Conservation (phyloP, 78 protist species). For the Chrysochromulina parva region DNA sequence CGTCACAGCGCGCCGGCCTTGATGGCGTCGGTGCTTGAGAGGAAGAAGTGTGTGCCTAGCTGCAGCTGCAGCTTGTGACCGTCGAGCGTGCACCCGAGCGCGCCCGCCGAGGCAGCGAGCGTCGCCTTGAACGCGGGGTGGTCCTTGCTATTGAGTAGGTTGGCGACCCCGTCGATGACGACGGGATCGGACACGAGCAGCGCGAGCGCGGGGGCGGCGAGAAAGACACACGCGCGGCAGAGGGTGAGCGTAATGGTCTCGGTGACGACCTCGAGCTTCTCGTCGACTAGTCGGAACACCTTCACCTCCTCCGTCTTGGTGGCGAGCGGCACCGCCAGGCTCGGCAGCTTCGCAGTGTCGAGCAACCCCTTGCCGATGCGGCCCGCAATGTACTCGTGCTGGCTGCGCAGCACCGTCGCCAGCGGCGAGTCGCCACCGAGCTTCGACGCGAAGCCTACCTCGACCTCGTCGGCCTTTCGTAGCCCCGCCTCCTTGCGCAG, state of each 20-base stretch:
- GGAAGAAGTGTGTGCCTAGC: too few relatives aligned
- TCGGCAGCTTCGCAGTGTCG: neutral
- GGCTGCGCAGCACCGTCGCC: neutral
- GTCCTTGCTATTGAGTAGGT: too few relatives aligned
- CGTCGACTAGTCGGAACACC: neutral
- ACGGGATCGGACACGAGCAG: too few relatives aligned
- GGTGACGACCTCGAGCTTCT: too few relatives aligned
- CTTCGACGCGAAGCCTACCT: conserved; percentile 6
- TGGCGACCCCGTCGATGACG: too few relatives aligned
- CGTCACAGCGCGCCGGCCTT: too few relatives aligned
- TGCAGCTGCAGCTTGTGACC: too few relatives aligned
- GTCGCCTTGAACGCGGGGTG: too few relatives aligned
- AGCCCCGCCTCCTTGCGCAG: conserved; percentile 84
- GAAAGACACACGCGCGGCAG: neutral
- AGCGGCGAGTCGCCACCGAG: neutral
- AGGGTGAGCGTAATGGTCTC: neutral
- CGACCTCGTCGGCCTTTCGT: conserved; percentile 44
- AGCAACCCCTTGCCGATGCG: neutral
- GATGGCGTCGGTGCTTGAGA: too few relatives aligned
- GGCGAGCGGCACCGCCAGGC: neutral
- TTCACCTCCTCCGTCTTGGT: neutral
- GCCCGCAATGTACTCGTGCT: neutral
- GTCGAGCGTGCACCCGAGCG: too few relatives aligned
- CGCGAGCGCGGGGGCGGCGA: too few relatives aligned
- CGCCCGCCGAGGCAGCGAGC: too few relatives aligned